Evolutionary conservation across 2,329 filamentous ascomycete genomes (phyloP), one percentile per base, ranked within the genome.

Genomic region (Raffaelea ambrosiae): DNA sequence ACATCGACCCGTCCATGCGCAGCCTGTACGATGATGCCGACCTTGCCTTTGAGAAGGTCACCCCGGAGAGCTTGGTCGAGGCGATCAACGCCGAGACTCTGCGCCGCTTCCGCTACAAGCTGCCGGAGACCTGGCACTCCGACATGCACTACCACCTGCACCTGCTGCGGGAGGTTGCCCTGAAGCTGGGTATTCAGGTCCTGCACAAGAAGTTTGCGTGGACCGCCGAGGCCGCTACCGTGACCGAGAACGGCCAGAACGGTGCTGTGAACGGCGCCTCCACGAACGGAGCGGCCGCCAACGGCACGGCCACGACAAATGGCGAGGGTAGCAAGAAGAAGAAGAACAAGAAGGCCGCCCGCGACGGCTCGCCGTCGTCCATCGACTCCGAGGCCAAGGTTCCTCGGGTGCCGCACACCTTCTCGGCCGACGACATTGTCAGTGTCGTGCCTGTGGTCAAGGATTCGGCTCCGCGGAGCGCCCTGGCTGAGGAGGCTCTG

Each of bases 391-490:
- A 48, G 18, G 47, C 41, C 4, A n/a, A 19, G 13, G 57, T 70
- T 57, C 55, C 66, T 58, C 56, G 64, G 65, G 56, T 59, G 8
- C 59, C 64, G 2, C 61, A 67, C 51, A 89, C 86, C 1, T 97
- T 98, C 67, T 75, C 72, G 45, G 73, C 88, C 1, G 89, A 95
- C 51, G 89, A 98, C 58, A 77, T 98, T 54, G 68, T 95, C 55
- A 96, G 96, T 66, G 76, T 96, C 51, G 87, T 96, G n/a, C 93
- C 93, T 8, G 71, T 97, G 41, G 80, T 97, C 60, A 97, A 97
- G 73, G 90, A 98, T 63, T 93, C 93, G 4, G 84, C 86, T 51
- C 93, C 91, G 36, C 85, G 88, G 66, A 96, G 90, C 63, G 74
- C 88, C 22, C 77, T 98, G 52, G 91, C 93, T 0, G 93, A 98